A percentile compares a stretch with the other conserved stretches of the same genome.
These are phyloP conservation scores for Penicillium bovifimosum DNA, from an alignment of 495 filamentous ascomycete genomes.

Conservation along the genomic window DNA sequence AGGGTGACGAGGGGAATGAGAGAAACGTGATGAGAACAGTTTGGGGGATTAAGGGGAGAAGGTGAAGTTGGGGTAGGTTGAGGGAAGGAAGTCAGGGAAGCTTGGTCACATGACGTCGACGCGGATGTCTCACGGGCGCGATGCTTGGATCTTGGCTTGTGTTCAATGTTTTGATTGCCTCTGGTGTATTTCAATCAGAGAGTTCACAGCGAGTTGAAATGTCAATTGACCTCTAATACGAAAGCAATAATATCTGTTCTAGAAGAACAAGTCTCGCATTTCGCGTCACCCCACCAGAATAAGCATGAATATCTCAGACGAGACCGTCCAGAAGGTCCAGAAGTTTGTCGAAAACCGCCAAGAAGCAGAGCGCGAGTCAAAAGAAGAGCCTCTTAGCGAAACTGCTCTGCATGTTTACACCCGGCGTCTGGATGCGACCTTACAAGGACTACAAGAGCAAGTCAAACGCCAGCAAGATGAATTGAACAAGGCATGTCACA, in stretches of 20 bases:
- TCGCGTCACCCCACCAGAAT: neutral
- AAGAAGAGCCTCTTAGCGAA: conserved; percentile 26
- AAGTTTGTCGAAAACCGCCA: conserved; percentile 34
- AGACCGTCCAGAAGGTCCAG: conserved; percentile 34
- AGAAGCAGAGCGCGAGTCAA: conserved; percentile 32
- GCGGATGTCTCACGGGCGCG: neutral
- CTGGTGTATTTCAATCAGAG: neutral
- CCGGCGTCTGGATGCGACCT: conserved; percentile 55
- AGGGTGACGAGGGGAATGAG: neutral
- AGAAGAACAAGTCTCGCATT: neutral
- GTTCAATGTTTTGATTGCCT: conserved; percentile 2
- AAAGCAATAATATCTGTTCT: neutral
- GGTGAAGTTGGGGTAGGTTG: neutral
- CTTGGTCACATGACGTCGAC: conserved; percentile 5
- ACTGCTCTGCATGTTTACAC: conserved; percentile 36
- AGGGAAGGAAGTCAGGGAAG: conserved; percentile 1
- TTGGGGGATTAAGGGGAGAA: neutral
- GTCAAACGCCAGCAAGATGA: conserved; percentile 61
- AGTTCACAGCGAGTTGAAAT: neutral
- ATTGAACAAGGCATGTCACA: conserved; percentile 44
- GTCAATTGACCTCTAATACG: neutral
- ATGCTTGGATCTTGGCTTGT: neutral
- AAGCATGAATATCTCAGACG: conserved; percentile 32
- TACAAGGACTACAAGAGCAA: conserved; percentile 58
- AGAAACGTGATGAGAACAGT: neutral